Conservation (phyloP, 2,329 filamentous ascomycete species). For the Pyrenophora seminiperda region DNA sequence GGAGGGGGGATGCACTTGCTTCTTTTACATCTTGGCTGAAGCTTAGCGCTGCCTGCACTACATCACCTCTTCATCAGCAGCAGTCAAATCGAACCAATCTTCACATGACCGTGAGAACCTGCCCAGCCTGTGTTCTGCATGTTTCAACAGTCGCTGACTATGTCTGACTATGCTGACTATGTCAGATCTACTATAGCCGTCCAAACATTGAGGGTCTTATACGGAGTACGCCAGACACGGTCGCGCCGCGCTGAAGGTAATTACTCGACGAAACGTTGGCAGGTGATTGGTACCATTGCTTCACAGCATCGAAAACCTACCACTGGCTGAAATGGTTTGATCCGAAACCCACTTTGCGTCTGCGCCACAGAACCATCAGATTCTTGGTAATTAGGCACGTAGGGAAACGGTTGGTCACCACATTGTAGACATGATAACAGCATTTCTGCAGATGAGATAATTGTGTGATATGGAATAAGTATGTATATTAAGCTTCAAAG, state of each 20-base stretch:
- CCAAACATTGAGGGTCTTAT: conserved; percentile 41
- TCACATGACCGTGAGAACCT: too few species aligned
- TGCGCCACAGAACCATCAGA: conserved; percentile 54
- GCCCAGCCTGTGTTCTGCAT: neutral
- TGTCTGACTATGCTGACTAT: neutral
- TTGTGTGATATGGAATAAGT: neutral
- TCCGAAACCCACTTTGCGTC: conserved; percentile 54
- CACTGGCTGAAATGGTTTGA: conserved; percentile 62
- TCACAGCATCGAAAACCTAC: conserved; percentile 50
- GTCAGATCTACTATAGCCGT: conserved; percentile 19
- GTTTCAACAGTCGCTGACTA: conserved; percentile 6
- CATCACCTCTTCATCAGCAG: neutral
- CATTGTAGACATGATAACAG: neutral
- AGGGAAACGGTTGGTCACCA: neutral
- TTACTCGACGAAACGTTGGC: conserved; percentile 15
- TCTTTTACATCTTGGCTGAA: conserved; percentile 9
- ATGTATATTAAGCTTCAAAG: conserved; percentile 17
- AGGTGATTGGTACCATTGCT: neutral
- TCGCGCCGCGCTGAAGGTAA: conserved; percentile 13
- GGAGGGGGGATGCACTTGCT: conserved; percentile 11
- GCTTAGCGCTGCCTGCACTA: neutral
- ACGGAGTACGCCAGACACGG: conserved; percentile 24
- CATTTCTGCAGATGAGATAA: neutral
- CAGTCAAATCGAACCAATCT: too few species aligned
- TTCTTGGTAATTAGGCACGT: too few species aligned